Evolutionary conservation across 495 filamentous ascomycete genomes (phyloP).

Genomic region (Talaromyces adpressus): DNA sequence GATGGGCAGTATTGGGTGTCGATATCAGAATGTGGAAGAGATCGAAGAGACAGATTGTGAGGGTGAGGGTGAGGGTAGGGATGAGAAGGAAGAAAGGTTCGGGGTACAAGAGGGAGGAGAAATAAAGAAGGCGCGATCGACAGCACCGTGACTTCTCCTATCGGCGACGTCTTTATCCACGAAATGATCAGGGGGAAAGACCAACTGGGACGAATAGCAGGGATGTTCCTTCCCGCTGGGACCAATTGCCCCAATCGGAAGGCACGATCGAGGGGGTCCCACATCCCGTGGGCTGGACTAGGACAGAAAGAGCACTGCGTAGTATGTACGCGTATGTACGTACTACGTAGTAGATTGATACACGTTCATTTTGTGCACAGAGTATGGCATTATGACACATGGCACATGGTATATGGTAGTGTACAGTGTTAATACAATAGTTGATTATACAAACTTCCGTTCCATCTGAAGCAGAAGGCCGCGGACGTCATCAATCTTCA

Average conservation of each 20-base stretch:
- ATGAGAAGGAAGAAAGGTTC: background rate
- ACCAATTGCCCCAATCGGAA: too few relatives aligned
- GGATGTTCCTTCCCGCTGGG: background rate
- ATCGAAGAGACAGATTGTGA: background rate
- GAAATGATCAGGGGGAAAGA: background rate
- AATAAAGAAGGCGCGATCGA: background rate
- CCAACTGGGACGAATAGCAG: background rate
- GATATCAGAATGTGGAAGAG: background rate
- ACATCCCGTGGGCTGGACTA: too few relatives aligned
- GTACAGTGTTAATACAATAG: background rate
- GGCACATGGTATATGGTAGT: background rate
- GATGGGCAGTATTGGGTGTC: background rate
- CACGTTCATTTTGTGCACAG: background rate
- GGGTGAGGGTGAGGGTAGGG: background rate
- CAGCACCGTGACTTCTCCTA: background rate
- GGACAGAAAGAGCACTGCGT: too few relatives aligned
- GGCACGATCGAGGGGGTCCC: too few relatives aligned
- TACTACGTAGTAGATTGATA: background rate
- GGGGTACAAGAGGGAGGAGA: background rate
- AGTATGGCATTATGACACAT: background rate
- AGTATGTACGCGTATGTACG: too few relatives aligned
- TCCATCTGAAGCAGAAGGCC: constrained; percentile 33
- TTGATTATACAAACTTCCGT: constrained; percentile 21
- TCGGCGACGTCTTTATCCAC: background rate
- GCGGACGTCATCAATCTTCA: constrained; percentile 32